Evolutionary conservation across 768 basidiomycete genomes (phyloP).

Genomic region (Mrakia blollopis): DNA sequence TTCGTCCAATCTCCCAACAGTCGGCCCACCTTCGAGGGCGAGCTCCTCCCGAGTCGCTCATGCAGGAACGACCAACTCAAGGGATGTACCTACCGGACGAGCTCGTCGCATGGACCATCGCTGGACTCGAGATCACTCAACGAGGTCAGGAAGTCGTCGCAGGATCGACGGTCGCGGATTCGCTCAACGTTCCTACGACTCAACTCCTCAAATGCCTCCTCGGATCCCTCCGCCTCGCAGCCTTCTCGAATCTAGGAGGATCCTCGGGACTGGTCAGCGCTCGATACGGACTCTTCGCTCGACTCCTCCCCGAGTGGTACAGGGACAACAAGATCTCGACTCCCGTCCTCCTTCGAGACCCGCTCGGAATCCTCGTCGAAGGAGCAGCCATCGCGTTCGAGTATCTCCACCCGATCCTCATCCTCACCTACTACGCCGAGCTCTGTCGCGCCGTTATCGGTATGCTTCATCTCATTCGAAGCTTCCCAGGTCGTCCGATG

Average conservation of each 20-base stretch:
- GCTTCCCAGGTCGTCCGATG: conserved; percentile 23
- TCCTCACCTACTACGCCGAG: conserved; percentile 83
- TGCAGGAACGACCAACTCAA: conserved; percentile 53
- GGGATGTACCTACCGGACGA: conserved; percentile 91
- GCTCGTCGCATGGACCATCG: conserved; percentile 79
- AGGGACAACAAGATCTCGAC: conserved; percentile 76
- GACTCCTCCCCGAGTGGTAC: conserved; percentile 87
- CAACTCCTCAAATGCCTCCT: conserved; percentile 74
- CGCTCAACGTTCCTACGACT: conserved; percentile 68
- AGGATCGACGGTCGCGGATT: conserved; percentile 60
- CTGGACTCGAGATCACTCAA: conserved; percentile 71
- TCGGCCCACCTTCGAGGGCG: conserved; percentile 71
- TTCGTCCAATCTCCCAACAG: conserved; percentile 76
- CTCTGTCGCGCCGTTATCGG: conserved; percentile 81
- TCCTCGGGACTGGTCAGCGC: conserved; percentile 13
- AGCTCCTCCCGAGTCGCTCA: conserved; percentile 49
- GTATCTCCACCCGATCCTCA: conserved; percentile 79
- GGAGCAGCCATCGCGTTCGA: conserved; percentile 84
- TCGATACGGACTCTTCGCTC: conserved; percentile 59
- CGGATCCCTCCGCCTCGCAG: conserved; percentile 52
- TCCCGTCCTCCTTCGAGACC: conserved; percentile 81
- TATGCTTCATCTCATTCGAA: conserved; percentile 63
- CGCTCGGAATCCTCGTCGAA: conserved; percentile 83
- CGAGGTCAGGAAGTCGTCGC: conserved; percentile 55
- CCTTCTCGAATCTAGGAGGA: conserved; percentile 23